Evolutionary conservation across 1,284 basidiomycete genomes (phyloP).

Genomic region (Cryptococcus deneoformans): DNA sequence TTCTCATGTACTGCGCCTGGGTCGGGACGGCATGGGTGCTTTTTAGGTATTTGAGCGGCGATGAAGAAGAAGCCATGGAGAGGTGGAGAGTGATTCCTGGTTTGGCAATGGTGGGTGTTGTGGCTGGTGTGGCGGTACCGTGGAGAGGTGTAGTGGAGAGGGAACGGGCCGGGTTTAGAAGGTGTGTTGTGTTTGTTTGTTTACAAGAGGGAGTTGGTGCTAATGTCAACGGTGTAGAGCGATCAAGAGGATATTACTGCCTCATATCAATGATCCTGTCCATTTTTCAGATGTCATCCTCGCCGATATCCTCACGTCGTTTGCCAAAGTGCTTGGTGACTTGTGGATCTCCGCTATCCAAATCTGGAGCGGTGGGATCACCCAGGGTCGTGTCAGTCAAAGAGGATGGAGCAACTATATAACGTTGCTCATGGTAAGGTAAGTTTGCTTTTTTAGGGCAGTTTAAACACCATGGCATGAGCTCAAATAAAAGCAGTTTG

Average conservation of each 20-base stretch:
- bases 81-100: slow-evolving; percentile 70
- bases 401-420: slow-evolving; percentile 68
- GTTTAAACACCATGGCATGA: neutral
- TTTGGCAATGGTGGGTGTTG: slow-evolving; percentile 60
- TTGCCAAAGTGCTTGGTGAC: slow-evolving; percentile 94
- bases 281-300: slow-evolving; percentile 91
- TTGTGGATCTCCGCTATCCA: slow-evolving; percentile 78
- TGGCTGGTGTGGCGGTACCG: slow-evolving; percentile 63
- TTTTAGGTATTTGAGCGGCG: slow-evolving; percentile 61
- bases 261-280: slow-evolving; percentile 61
- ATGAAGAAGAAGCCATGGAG: slow-evolving; percentile 62
- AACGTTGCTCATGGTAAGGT: slow-evolving; percentile 84
- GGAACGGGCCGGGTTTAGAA: slow-evolving; percentile 70
- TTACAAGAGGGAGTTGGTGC: neutral
- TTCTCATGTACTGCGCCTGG: slow-evolving; percentile 59
- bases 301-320: slow-evolving; percentile 94
- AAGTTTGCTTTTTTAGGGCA: slow-evolving; percentile 24
- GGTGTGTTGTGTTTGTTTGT: slow-evolving; percentile 54
- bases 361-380: slow-evolving; percentile 68
- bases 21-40: slow-evolving; percentile 63
- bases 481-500: slow-evolving; percentile 56
- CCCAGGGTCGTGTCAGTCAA: slow-evolving; percentile 62
- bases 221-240: slow-evolving; percentile 52
- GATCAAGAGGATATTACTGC: slow-evolving; percentile 68
- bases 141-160: slow-evolving; percentile 62